phyloP scores from a whole-genome alignment of 2,329 filamentous ascomycete genomes.

The Cryphonectria naterciae region DNA sequence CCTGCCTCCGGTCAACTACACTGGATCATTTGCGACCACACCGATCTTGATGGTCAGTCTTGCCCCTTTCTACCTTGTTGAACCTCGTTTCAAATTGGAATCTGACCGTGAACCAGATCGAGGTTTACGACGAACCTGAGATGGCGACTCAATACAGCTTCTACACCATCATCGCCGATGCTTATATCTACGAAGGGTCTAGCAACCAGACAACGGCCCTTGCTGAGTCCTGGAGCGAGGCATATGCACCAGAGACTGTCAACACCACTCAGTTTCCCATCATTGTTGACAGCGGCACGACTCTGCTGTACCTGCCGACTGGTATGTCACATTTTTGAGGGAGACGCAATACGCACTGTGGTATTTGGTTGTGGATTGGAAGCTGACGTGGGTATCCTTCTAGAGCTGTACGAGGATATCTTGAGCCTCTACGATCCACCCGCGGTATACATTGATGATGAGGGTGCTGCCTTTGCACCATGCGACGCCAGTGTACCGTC shows the following conservation, averaged over 20 bases:
- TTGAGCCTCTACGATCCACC: conserved; percentile 35
- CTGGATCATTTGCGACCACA: conserved; percentile 34
- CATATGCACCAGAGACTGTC: conserved; percentile 21
- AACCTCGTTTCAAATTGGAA: neutral
- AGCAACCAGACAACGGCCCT: conserved; percentile 19
- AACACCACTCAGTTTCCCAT: conserved; percentile 36
- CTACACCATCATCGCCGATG: conserved; percentile 36
- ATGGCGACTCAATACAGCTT: conserved; percentile 32
- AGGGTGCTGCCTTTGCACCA: conserved; percentile 34
- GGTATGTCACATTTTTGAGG: conserved; percentile 26
- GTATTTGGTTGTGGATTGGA: neutral
- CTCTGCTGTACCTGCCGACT: conserved; percentile 34
- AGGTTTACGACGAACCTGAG: conserved; percentile 15
- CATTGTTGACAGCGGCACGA: conserved; percentile 36
- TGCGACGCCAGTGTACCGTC: conserved; percentile 36
- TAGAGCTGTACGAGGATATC: conserved; percentile 33
- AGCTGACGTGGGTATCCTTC: neutral
- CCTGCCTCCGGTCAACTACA: conserved; percentile 47
- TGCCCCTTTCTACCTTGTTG: too few species aligned
- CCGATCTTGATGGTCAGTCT: conserved; percentile 33
- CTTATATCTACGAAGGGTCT: conserved; percentile 33
- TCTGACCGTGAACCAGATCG: conserved; percentile 28
- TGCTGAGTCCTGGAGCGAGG: conserved; percentile 4
- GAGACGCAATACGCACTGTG: too few species aligned
- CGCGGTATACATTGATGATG: conserved; percentile 30